These are phyloP conservation scores for Tolypocladium endophyticum DNA, from an alignment of 2,329 filamentous ascomycete genomes.

Conservation along the genomic window DNA sequence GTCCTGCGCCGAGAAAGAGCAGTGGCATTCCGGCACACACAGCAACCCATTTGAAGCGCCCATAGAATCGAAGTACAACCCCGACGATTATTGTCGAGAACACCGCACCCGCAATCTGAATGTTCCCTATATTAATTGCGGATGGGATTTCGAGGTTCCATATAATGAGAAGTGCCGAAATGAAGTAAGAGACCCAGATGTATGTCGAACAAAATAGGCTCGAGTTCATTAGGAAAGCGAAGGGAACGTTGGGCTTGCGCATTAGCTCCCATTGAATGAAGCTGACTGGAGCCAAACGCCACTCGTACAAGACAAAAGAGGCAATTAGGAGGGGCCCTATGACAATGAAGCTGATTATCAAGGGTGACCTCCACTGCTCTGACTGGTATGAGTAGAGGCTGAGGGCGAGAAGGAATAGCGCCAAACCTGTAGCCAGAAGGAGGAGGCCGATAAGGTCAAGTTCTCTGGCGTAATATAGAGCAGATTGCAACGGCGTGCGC, in stretches of 20 bases:
- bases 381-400: neutral
- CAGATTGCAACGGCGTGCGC: neutral
- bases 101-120: neutral
- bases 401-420: neutral
- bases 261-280: neutral
- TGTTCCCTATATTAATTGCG: neutral
- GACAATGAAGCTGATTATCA: neutral
- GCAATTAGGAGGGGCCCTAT: neutral
- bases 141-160: neutral
- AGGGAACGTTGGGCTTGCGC: neutral
- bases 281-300: neutral
- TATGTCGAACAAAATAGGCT: neutral
- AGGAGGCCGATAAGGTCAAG: neutral
- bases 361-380: neutral
- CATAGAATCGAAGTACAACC: neutral
- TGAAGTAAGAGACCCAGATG: neutral
- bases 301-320: neutral
- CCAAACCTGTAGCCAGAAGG: neutral
- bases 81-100: neutral
- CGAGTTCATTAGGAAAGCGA: neutral
- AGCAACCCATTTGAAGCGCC: neutral
- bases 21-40: neutral
- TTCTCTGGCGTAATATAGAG: neutral
- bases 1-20: neutral
- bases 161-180: neutral